These are phyloP conservation scores for Sapria himalayana DNA, from an alignment of 345 rosid species.

Conservation along the genomic window DNA sequence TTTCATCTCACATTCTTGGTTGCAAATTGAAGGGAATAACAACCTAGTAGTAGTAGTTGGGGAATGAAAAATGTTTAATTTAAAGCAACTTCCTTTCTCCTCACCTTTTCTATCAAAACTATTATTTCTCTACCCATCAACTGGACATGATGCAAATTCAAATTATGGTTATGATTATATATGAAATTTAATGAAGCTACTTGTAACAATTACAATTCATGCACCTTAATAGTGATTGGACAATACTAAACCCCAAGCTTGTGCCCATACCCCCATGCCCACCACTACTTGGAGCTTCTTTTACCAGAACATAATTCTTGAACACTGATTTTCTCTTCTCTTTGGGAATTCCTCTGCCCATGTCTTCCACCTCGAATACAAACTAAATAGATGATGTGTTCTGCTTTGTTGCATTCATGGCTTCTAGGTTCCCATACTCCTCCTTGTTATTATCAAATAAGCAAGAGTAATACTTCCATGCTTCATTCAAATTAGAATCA, in stretches of 20 bases:
- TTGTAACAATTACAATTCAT: not conserved
- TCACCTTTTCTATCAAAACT: conserved; percentile 35
- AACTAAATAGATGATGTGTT: conserved; percentile 19
- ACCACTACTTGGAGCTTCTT: conserved; percentile 42
- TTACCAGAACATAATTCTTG: conserved; percentile 61
- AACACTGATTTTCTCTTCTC: conserved; percentile 46
- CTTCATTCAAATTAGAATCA: conserved; percentile 11
- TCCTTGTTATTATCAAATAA: conserved; percentile 12
- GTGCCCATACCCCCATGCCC: conserved; percentile 43
- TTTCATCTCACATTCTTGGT: conserved; percentile 12
- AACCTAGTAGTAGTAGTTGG: conserved; percentile 10
- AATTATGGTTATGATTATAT: no score
- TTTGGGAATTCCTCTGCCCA: conserved; percentile 61
- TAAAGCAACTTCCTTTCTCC: conserved; percentile 60
- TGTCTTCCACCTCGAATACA: conserved; percentile 62
- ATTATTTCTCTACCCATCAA: conserved; percentile 72
- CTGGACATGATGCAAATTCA: conserved; percentile 32
- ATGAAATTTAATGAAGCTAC: no score
- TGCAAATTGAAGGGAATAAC: conserved; percentile 2
- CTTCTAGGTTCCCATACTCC: conserved; percentile 8
- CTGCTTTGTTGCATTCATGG: conserved; percentile 8
- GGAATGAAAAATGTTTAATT: conserved; percentile 35
- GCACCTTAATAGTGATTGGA: conserved; percentile 61
- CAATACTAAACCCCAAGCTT: conserved; percentile 76
- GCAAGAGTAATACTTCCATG: conserved; percentile 9